These are phyloP conservation scores for Aspergillus indologenus DNA, from an alignment of 495 filamentous ascomycete genomes.

Conservation along the genomic window DNA sequence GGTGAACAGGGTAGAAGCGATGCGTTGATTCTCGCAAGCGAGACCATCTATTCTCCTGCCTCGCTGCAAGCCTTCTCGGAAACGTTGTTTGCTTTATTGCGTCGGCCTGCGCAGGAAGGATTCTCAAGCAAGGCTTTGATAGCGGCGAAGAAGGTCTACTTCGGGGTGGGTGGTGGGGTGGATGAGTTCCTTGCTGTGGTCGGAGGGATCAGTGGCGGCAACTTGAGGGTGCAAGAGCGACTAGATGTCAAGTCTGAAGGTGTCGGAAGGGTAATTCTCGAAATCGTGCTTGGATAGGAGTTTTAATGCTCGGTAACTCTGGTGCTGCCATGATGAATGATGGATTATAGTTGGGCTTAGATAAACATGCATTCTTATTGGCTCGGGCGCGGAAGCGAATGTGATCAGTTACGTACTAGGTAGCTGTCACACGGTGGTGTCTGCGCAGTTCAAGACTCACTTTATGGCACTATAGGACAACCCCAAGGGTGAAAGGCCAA, in stretches of 20 bases:
- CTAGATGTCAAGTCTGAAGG: slow-evolving; percentile 54
- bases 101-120: slow-evolving; percentile 40
- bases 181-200: slow-evolving; percentile 77
- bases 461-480: neutral
- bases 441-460: neutral
- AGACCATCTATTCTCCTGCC: slow-evolving; percentile 90
- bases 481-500: neutral
- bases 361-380: slow-evolving; percentile 4
- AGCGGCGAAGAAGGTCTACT: slow-evolving; percentile 91
- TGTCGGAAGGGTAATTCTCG: slow-evolving; percentile 47
- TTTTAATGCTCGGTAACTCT: neutral
- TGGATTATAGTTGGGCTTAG: neutral
- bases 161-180: slow-evolving; percentile 91
- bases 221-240: slow-evolving; percentile 59
- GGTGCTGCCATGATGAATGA: too few species aligned
- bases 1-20: slow-evolving; percentile 7
- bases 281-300: slow-evolving; percentile 25
- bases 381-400: neutral
- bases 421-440: neutral
- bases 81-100: slow-evolving; percentile 63
- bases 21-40: slow-evolving; percentile 73
- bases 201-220: slow-evolving; percentile 49
- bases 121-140: slow-evolving; percentile 63
- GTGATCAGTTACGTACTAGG: neutral
- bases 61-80: slow-evolving; percentile 71